A percentile compares a stretch with the other conserved stretches of the same genome.
Evolutionary conservation across 192 early-diverging fungal genomes (phyloP).

Genomic region (Kappamyces sp.): DNA sequence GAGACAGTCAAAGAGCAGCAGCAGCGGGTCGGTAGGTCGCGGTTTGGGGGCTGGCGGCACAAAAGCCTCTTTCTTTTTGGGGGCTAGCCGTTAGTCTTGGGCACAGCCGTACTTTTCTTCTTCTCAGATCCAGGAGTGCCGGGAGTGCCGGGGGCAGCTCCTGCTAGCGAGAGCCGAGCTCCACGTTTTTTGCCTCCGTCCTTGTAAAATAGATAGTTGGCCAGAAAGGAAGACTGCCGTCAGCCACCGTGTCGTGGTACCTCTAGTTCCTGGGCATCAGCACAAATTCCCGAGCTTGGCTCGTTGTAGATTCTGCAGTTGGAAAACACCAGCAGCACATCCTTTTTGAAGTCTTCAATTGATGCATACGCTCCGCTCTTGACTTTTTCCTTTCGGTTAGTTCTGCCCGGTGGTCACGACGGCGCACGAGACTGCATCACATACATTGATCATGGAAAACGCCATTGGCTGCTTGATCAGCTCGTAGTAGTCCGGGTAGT

Average conservation of each 20-base stretch:
- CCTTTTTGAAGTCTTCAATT: slow-evolving; percentile 68
- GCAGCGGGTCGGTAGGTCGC: neutral
- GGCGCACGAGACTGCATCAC: neutral
- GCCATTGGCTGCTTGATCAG: slow-evolving; percentile 79
- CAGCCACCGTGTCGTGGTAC: slow-evolving; percentile 9
- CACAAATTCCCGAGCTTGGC: slow-evolving; percentile 62
- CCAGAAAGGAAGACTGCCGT: neutral
- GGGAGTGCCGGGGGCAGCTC: neutral
- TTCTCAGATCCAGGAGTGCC: neutral
- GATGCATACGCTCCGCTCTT: slow-evolving; percentile 53
- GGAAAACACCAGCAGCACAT: slow-evolving; percentile 77
- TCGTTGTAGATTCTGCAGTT: slow-evolving; percentile 92
- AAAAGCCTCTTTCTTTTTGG: neutral
- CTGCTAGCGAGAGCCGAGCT: too few species aligned
- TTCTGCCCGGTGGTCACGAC: neutral
- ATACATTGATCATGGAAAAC: slow-evolving; percentile 57
- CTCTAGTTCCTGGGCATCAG: slow-evolving; percentile 31
- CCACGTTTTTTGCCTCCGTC: too few species aligned
- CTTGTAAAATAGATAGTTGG: neutral
- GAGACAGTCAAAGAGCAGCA: neutral
- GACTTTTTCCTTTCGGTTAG: slow-evolving; percentile 51
- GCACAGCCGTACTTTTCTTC: neutral
- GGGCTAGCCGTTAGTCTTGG: neutral
- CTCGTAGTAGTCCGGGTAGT: slow-evolving; percentile 90
- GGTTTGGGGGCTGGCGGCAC: neutral